Base-by-base conservation (phyloP, 768 basidiomycete genomes). In the Leccinum rimulosum region DNA sequence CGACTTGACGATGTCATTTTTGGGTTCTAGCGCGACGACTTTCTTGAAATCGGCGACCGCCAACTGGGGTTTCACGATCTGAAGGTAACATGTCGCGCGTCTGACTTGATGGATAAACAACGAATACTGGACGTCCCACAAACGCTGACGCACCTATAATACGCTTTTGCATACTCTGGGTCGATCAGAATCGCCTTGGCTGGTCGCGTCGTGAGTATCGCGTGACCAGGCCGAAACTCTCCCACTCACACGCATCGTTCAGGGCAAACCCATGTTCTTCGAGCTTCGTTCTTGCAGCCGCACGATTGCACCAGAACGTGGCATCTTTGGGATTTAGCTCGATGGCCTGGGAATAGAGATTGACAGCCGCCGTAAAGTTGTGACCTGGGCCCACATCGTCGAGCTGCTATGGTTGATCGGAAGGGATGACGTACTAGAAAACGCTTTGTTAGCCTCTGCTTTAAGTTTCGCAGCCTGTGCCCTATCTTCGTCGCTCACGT, bases 191-290 rank as follows among this genome's bases (percentile, higher is more conserved):
- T 91, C 12, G 96, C 96, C 65, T 87, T 87, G 58, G 83, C 92
- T 94, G 65, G 31, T 56, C 25, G 36, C 33, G 43, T 19, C 52
- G 49, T 70, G 45, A 66, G 43, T 56, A 51, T 69, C 61, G 63
- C 43, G 56, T 59, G 55, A 63, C 58, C 36, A 17, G 28, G 57
- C 28, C 17, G 19, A 43, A 58, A 49, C 38, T 55, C 51, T 55
- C 43, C 19, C 40, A 82, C 89, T 71, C 68, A 95, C 94, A 84
- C 45, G 93, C 86, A 77, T 98, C 96, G 30, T 79, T 77, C 28
- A 96, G 82, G 15, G 95, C 97, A 69, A 95, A 94, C 3, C 97
- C 97, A 67, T 90, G 89, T 75, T 99, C 88, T 73, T 99, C 91
- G 56, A 98, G 75, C 76, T 92, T 97, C 74, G 95, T 93, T 53